Evolutionary conservation across 2,329 filamentous ascomycete species (phyloP).

Genomic region (Fusarium guadeloupense): DNA sequence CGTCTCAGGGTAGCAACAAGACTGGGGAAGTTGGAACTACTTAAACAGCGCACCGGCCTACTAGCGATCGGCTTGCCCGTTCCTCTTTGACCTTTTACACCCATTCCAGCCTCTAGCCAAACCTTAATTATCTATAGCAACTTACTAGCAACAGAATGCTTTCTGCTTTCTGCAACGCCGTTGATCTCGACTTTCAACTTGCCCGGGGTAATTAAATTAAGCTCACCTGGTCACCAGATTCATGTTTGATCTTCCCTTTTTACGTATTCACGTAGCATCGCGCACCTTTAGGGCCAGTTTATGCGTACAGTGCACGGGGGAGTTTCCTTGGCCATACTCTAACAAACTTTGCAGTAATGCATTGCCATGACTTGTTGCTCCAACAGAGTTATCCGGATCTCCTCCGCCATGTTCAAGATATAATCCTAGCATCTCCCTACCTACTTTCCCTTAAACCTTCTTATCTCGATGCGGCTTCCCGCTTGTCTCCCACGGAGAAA

Average conservation of each 20-base stretch:
- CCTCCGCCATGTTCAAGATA: not conserved
- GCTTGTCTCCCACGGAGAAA: too few relatives aligned
- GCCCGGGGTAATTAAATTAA: not conserved
- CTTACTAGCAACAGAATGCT: too few relatives aligned
- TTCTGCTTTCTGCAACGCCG: not conserved
- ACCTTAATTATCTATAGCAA: too few relatives aligned
- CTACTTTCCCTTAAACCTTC: not conserved
- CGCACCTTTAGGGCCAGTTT: not conserved
- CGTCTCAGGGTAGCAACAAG: not conserved
- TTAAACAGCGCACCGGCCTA: too few relatives aligned
- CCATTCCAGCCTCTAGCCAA: too few relatives aligned
- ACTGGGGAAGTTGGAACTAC: too few relatives aligned
- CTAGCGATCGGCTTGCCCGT: too few relatives aligned
- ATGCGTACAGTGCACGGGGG: not conserved
- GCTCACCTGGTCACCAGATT: not conserved
- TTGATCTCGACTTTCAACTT: slow-evolving; percentile 2
- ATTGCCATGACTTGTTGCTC: not conserved
- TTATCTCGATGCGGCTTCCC: not conserved
- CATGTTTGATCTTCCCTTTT: not conserved
- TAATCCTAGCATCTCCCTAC: not conserved
- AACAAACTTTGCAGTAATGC: not conserved
- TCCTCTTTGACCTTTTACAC: too few relatives aligned
- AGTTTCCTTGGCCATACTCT: not conserved
- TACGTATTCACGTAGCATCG: not conserved
- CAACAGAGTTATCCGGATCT: not conserved